Evolutionary conservation across 2,329 filamentous ascomycete genomes (phyloP), one percentile per base, ranked within the genome.

Genomic region (Aspergillus sp.): DNA sequence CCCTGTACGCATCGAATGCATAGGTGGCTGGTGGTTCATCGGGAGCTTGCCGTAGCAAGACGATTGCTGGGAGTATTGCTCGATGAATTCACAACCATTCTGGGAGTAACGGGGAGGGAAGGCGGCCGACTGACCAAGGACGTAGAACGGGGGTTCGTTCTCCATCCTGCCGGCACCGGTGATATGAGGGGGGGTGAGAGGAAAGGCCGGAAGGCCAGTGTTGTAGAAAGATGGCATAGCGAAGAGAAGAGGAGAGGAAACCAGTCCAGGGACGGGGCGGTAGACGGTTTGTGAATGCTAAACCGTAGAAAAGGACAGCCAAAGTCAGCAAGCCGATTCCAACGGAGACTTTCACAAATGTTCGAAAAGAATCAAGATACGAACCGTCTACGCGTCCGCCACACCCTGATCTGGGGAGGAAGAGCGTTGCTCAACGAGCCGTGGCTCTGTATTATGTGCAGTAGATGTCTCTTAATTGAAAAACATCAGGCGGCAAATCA

Each of bases 11-110:
- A 72, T 64, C 18, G 67, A 58, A 43, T 70, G 67, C 43, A 66
- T 61, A 20, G 67, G 61, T 51, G 67, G 61, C 52, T 68, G 71
- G 34, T 69, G 39, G 52, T 68, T 70, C 67, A 76, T 69, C 57
- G 73, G 66, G 18, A 70, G 68, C 60, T 74, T 76, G 54, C 67
- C 62, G 64, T 77, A 79, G 56, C 71, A 72, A 53, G 70, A 59
- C n/a, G 74, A 71, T 60, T 77, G 74, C 60, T 77, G 74, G n/a
- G 74, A 74, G 64, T 77, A 79, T 62, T 78, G 73, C 57, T 79
- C 77, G 62, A 75, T 74, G 63, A 77, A 78, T 52, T 79, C 77
- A 62, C 71, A 74, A 49, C 76, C 73, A 50, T 68, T 77, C 64
- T 77, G 75, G 49, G 73, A 69, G 63, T 76, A 77, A 52, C 76